phyloP scores from a whole-genome alignment of 2,329 filamentous ascomycete genomes.

The Stagonosporopsis tanaceti region DNA sequence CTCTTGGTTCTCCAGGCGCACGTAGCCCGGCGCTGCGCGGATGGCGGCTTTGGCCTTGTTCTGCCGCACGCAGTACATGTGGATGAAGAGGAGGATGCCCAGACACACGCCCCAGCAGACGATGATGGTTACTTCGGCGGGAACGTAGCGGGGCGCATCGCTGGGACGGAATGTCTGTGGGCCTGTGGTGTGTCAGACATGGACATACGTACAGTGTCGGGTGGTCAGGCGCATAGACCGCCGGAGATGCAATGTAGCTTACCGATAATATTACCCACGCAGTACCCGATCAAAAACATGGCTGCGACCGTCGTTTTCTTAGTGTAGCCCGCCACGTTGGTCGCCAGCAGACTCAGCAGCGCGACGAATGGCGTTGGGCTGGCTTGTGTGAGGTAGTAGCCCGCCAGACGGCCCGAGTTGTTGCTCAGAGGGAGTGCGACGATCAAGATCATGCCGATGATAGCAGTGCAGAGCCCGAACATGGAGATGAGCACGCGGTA shows the following conservation, averaged over 20 bases:
- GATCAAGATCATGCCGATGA: conserved; percentile 71
- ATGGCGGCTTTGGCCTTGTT: conserved; percentile 66
- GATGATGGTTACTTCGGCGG: conserved; percentile 70
- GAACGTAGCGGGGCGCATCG: conserved; percentile 62
- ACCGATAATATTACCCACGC: conserved; percentile 52
- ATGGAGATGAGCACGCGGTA: conserved; percentile 66
- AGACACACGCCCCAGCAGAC: conserved; percentile 65
- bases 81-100: conserved; percentile 67
- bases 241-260: neutral
- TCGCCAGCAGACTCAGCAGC: conserved; percentile 68
- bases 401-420: conserved; percentile 66
- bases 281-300: conserved; percentile 56
- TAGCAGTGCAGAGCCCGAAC: conserved; percentile 60
- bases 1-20: conserved; percentile 71
- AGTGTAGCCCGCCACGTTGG: conserved; percentile 67
- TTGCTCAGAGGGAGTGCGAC: conserved; percentile 67
- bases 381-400: conserved; percentile 71
- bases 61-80: conserved; percentile 66
- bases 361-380: conserved; percentile 69
- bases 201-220: neutral
- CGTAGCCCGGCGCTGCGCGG: conserved; percentile 63
- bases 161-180: conserved; percentile 42
- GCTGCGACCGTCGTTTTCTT: conserved; percentile 68
- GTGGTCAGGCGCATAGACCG: too few species aligned
- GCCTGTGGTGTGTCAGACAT: conserved; percentile 47